Evolutionary conservation across 2,329 filamentous ascomycete genomes (phyloP), one percentile per base, ranked within the genome.

Genomic region (Fulvia fulva): DNA sequence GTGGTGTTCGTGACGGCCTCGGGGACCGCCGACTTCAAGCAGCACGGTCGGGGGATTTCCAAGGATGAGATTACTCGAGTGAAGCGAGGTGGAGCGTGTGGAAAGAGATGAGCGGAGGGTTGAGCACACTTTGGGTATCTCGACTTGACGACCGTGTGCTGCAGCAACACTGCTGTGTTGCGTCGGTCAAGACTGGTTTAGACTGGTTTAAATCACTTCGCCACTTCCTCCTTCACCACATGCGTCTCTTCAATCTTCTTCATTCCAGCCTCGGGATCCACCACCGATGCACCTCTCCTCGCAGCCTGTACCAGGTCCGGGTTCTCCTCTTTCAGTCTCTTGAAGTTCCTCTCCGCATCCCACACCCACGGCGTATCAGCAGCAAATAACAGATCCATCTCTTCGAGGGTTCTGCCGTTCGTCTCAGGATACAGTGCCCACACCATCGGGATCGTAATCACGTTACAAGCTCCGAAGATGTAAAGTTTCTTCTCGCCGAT

Each of bases 371-470:
- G 83, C 0, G 80, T 85, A 19, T 85, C 78, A 0, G 84, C 81
- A 0, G 87, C 85, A 64, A 91, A 91, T 0, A 91, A 73, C 0
- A 90, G 73, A 60, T 91, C 85, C 77, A 91, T 90, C 67, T 90
- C 87, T 67, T 91, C 88, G 0, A 91, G 76, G 0, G 87, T 90
- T 0, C 88, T 81, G 70, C 89, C 85, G 44, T 70, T 89, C 2
- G 84, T 88, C 69, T 91, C 88, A 0, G 88, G 88, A 57, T 90
- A 91, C 0, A 91, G 67, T 0, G 86, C 85, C 85, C 86, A 91
- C 0, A 90, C 84, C 73, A 89, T 83, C 0, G 86, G 81, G 4
- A 91, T 86, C 1, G 82, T 80, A 28, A 88, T 71, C 8, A 85
- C 73, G 67, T 90, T 91, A 68, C 81, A 83, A 3, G 81, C 84